A percentile compares a stretch with the other conserved stretches of the same genome.
Conservation (phyloP, 352 stramenopile genomes). For the Pythium oligandrum region DNA sequence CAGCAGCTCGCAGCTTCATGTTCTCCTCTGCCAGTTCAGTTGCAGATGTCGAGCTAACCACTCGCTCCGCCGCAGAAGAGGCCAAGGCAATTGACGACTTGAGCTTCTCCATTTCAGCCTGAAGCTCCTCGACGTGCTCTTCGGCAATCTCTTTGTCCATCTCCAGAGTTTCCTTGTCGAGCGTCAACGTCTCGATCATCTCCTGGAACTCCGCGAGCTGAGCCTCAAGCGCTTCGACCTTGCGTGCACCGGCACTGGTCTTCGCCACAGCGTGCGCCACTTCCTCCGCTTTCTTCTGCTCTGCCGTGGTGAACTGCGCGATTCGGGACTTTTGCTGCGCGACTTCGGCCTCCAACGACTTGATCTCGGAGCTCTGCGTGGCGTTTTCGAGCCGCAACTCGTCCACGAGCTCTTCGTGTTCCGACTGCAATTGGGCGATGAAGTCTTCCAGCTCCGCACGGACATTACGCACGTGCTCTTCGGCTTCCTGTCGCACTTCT, state of each 20-base stretch:
- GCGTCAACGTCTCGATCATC: conserved; percentile 78
- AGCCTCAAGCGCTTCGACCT: conserved; percentile 59
- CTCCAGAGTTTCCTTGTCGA: conserved; percentile 85
- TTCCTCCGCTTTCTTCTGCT: conserved; percentile 80
- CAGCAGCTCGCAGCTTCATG: conserved; percentile 68
- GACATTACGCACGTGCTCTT: conserved; percentile 53
- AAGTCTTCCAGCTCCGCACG: conserved; percentile 64
- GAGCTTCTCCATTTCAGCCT: conserved; percentile 69
- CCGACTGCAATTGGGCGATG: conserved; percentile 40
- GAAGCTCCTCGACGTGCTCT: conserved; percentile 69
- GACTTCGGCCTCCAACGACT: conserved; percentile 58
- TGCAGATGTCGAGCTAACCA: conserved; percentile 21
- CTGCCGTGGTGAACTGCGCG: conserved; percentile 48
- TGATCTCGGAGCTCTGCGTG: conserved; percentile 51
- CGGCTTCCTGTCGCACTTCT: conserved; percentile 42
- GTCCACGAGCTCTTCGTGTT: conserved; percentile 52
- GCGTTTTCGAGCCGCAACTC: conserved; percentile 57
- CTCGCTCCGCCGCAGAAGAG: conserved; percentile 33
- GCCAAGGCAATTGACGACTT: conserved; percentile 56
- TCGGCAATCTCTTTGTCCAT: conserved; percentile 89
- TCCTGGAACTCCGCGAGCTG: conserved; percentile 73
- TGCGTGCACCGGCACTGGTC: conserved; percentile 56
- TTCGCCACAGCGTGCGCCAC: conserved; percentile 68
- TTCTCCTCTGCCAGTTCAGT: conserved; percentile 73
- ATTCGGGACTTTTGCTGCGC: conserved; percentile 66